Conservation (phyloP, 805 yeast species). For the Sporopachydermia quercuum region DNA sequence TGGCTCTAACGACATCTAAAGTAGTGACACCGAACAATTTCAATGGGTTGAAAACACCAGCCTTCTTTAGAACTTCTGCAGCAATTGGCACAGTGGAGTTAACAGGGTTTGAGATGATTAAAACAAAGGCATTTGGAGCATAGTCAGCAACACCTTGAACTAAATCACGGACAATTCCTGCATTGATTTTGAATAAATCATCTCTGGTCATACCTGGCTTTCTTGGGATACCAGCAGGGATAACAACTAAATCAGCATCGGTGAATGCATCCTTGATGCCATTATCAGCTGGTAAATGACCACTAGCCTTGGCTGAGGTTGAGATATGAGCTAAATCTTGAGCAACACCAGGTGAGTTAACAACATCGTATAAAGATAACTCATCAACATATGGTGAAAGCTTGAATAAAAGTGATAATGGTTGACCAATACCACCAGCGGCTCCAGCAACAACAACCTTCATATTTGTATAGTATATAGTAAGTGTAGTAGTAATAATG, state of each 20-base stretch:
- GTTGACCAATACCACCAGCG: conserved; percentile 77
- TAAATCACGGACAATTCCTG: conserved; percentile 65
- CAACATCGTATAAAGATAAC: conserved; percentile 57
- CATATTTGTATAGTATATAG: not conserved
- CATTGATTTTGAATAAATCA: conserved; percentile 73
- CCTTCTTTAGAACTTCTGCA: conserved; percentile 58
- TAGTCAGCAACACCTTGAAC: conserved; percentile 53
- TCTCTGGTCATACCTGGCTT: conserved; percentile 86
- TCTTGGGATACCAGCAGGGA: conserved; percentile 84
- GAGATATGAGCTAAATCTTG: conserved; percentile 70
- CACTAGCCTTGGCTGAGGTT: conserved; percentile 50
- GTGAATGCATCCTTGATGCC: conserved; percentile 41
- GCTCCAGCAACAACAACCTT: conserved; percentile 76
- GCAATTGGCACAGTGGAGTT: conserved; percentile 78
- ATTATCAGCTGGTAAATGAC: conserved; percentile 35
- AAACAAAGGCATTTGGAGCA: conserved; percentile 54
- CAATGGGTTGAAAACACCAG: conserved; percentile 62
- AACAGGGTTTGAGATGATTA: conserved; percentile 68
- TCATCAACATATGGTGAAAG: conserved; percentile 58
- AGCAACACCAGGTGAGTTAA: conserved; percentile 70
- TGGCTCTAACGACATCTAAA: conserved; percentile 64
- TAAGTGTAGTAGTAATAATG: not conserved
- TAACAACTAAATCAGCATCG: conserved; percentile 54
- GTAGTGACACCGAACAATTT: conserved; percentile 76
- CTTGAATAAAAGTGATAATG: conserved; percentile 50